A percentile compares a stretch with the other conserved stretches of the same genome.
These are phyloP conservation scores for Pleurotus tuoliensis DNA, from an alignment of 768 basidiomycete species.

Conservation along the genomic window DNA sequence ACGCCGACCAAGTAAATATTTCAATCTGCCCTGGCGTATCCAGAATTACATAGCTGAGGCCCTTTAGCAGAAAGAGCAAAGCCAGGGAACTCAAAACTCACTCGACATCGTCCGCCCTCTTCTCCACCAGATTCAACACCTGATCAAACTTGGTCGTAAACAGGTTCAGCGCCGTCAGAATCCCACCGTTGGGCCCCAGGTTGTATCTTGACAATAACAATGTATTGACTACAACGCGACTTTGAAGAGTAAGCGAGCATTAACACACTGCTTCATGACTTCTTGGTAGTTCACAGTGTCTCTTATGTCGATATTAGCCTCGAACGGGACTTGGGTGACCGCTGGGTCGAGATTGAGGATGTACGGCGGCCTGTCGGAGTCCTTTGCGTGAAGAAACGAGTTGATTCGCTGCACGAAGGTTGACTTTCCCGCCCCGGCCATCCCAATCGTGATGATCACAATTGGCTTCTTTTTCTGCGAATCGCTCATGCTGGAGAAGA, in stretches of 20 bases:
- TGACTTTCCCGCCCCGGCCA: constrained; percentile 97
- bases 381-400: constrained; percentile 75
- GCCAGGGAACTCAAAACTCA: constrained; percentile 34
- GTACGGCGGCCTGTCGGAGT: constrained; percentile 76
- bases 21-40: constrained; percentile 99
- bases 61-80: neutral
- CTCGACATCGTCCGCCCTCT: constrained; percentile 85
- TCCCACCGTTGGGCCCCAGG: constrained; percentile 96
- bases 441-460: constrained; percentile 88
- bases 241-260: constrained; percentile 12
- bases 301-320: constrained; percentile 95
- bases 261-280: constrained; percentile 98
- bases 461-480: constrained; percentile 56
- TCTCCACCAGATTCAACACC: constrained; percentile 88
- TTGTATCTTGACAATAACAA: constrained; percentile 69
- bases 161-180: constrained; percentile 92
- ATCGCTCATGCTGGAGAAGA: constrained; percentile 15
- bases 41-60: constrained; percentile 82
- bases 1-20: constrained; percentile 99
- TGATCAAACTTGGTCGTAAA: constrained; percentile 99
- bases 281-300: constrained; percentile 97
- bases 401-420: constrained; percentile 96
- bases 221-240: neutral
- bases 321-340: constrained; percentile 86
- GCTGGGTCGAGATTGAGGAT: constrained; percentile 98